Evolutionary conservation across 345 rosid genomes (phyloP).

Genomic region (Cochlearia excelsa): DNA sequence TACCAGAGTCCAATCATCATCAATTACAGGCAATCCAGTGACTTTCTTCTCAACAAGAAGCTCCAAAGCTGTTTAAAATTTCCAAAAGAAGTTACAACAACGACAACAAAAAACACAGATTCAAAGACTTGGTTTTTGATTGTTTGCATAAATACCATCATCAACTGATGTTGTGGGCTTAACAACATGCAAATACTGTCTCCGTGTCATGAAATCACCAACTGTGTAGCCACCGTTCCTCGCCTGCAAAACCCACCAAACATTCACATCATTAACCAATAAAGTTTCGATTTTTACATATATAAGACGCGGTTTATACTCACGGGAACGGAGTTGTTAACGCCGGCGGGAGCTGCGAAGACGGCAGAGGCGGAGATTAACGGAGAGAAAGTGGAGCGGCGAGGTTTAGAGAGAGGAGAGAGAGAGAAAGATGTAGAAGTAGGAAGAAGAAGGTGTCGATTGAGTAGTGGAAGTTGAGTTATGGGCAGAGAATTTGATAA

Average conservation of each 20-base stretch:
- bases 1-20: constrained; percentile 90
- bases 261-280: constrained; percentile 1
- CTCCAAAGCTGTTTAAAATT: constrained; percentile 59
- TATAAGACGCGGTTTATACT: neutral
- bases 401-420: constrained; percentile 29
- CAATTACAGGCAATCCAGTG: constrained; percentile 87
- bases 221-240: constrained; percentile 62
- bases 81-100: neutral
- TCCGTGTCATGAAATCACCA: constrained; percentile 87
- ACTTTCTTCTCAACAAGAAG: constrained; percentile 76
- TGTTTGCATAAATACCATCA: constrained; percentile 50
- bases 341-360: constrained; percentile 37
- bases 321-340: constrained; percentile 54
- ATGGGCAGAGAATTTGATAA: constrained; percentile 36
- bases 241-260: constrained; percentile 40
- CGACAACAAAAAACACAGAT: constrained; percentile 5
- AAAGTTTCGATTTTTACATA: constrained; percentile 4
- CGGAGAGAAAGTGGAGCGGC: constrained; percentile 29
- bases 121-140: neutral
- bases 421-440: constrained; percentile 21
- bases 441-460: constrained; percentile 12
- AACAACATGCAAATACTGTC: constrained; percentile 60
- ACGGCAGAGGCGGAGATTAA: constrained; percentile 17
- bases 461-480: constrained; percentile 33
- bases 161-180: constrained; percentile 76